Conservation (phyloP, 345 rosid genomes). For the Durio zibethinus region DNA sequence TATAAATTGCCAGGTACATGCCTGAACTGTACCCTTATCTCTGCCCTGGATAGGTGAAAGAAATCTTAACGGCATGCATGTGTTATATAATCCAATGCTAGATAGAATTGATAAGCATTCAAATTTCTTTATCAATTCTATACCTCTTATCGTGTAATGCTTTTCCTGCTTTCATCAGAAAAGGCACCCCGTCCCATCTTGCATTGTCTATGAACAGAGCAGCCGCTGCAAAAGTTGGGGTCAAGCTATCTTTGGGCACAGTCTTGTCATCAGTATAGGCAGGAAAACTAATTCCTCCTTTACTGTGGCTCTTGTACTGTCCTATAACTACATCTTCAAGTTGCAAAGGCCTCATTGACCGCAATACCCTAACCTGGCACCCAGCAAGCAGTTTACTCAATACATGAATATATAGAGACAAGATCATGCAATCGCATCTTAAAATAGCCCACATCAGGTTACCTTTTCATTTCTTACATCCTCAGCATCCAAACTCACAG, state of each 20-base stretch:
- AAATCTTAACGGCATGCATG: constrained; percentile 3
- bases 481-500: constrained; percentile 97
- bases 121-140: constrained; percentile 5
- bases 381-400: constrained; percentile 12
- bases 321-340: constrained; percentile 82
- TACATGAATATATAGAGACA: background rate
- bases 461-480: constrained; percentile 98
- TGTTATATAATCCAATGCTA: background rate
- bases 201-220: constrained; percentile 94
- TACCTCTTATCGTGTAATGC: constrained; percentile 84
- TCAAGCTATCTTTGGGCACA: constrained; percentile 80
- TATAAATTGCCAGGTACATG: constrained; percentile 97
- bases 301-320: constrained; percentile 91
- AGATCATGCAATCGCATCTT: background rate
- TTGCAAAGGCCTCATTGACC: constrained; percentile 86
- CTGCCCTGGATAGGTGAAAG: constrained; percentile 53
- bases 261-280: constrained; percentile 88
- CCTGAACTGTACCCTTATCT: constrained; percentile 97
- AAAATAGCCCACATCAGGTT: background rate
- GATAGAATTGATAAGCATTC: background rate
- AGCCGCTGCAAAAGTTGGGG: constrained; percentile 99
- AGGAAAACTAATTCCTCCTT: constrained; percentile 75
- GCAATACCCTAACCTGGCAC: constrained; percentile 84
- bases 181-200: constrained; percentile 99
- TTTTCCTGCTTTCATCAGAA: constrained; percentile 97